phyloP scores from a whole-genome alignment of 495 filamentous ascomycete species.

The Cairneyella variabilis region DNA sequence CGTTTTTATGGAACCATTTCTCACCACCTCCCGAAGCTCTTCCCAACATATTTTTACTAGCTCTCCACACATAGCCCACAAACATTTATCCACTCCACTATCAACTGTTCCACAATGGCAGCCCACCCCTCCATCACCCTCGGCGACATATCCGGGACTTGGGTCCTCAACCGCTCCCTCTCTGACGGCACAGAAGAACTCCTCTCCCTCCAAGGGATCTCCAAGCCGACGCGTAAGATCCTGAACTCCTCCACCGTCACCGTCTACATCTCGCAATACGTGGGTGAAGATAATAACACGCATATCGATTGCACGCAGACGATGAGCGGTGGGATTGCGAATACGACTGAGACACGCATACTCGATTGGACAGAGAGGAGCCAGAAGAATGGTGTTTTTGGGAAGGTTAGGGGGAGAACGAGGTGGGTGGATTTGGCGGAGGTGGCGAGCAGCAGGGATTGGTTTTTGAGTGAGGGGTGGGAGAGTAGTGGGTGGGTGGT shows the following conservation, averaged over 20 bases:
- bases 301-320: slow-evolving; percentile 7
- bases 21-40: too few species aligned
- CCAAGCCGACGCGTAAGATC: slow-evolving; percentile 28
- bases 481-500: slow-evolving; percentile 1
- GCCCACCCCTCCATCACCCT: background rate
- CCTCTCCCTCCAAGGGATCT: slow-evolving; percentile 18
- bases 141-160: background rate
- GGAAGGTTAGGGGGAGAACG: background rate
- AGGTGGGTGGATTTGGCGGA: background rate
- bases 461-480: background rate
- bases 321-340: slow-evolving; percentile 1
- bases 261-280: slow-evolving; percentile 1
- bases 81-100: too few species aligned
- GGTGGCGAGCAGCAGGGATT: background rate
- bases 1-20: too few species aligned
- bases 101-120: too few species aligned
- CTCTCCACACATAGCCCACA: too few species aligned
- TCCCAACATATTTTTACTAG: too few species aligned
- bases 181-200: slow-evolving; percentile 5
- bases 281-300: background rate
- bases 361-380: too few species aligned
- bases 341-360: too few species aligned
- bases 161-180: slow-evolving; percentile 4
- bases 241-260: slow-evolving; percentile 7
- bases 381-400: too few species aligned